Evolutionary conservation across 306 rosid species (phyloP), one percentile per base, ranked within the genome.

Genomic region (Abrus pulchellus): DNA sequence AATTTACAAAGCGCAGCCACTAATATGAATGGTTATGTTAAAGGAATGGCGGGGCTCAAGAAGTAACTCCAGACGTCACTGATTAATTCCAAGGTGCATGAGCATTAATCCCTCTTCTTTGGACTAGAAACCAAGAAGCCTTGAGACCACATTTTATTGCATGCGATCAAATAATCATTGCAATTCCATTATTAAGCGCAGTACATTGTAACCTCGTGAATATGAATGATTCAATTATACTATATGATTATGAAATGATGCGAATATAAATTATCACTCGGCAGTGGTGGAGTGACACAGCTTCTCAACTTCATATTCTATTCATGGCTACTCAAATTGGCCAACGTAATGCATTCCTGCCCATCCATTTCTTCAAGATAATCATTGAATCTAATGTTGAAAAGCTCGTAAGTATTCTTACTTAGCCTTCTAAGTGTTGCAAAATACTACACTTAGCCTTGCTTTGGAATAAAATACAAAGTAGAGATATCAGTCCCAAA

Each of bases 341-440:
- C 10, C 14, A 7, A 4, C 7, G 13, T 4, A 54, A 43, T 29
- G 28, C 47, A 41, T 3, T 20, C 9, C 10, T 78, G 13, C 76
- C 76, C 5, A 10, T 68, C 28, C 47, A 4, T 14, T 67, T 78
- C 57, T 78, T 78, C 59, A 54, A 66, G 75, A 13, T 54, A 40
- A 77, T 77, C 53, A 55, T 66, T 30, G 1, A 77, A 27, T 28
- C 82, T 9, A 67, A 67, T 55, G 12, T 30, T 43, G 32, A 41
- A 78, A 54, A 28, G 27, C 7, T 67, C 13, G 82, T 78, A 55
- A 41, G 82, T 38, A 14, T 20, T 68, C 56, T 11, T 44, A 7
- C 12, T 57, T 59, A 3, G 11, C 10, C 62, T 56, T 56, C 62
- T 56, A 13, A 52, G 1, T 8, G 7, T 52, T 12, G 28, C n/a